Percentiles rank a stretch among this genome's conserved stretches.
Conservation (phyloP, 306 rosid species). For the Myrica gale region DNA sequence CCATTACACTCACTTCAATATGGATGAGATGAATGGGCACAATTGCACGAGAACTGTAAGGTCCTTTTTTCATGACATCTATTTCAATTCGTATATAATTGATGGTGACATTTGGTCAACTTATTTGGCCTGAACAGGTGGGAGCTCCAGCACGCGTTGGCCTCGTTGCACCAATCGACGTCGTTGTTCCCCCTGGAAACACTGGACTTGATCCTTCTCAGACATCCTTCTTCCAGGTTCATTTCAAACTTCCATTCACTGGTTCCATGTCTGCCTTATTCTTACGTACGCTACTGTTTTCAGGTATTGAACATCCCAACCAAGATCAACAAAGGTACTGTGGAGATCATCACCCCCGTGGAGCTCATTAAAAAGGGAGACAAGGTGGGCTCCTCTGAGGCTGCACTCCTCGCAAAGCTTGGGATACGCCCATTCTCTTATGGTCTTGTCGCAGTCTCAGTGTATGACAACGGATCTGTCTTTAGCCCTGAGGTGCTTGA, state of each 20-base stretch:
- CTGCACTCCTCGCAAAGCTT: constrained; percentile 61
- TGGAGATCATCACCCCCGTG: constrained; percentile 59
- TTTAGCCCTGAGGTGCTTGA: constrained; percentile 61
- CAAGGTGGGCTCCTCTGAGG: constrained; percentile 57
- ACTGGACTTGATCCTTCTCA: constrained; percentile 25
- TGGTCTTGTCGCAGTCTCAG: constrained; percentile 46
- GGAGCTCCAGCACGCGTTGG: constrained; percentile 74
- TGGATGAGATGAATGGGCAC: background rate
- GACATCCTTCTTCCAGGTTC: constrained; percentile 49
- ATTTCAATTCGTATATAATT: background rate
- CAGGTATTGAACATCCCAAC: constrained; percentile 60
- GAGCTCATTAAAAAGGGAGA: constrained; percentile 63
- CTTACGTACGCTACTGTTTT: background rate
- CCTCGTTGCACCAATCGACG: constrained; percentile 60
- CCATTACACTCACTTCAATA: background rate
- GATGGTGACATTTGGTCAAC: background rate
- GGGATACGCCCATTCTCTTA: constrained; percentile 61
- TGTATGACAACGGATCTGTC: constrained; percentile 52
- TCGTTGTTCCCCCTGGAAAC: constrained; percentile 60
- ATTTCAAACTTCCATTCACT: background rate
- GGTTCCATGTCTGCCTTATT: background rate
- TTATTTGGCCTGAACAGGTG: constrained; percentile 28
- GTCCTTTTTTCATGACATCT: background rate
- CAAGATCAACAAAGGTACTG: constrained; percentile 63
- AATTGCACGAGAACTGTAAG: background rate